These are phyloP conservation scores for Alternaria angustiovoidea DNA, from an alignment of 2,329 filamentous ascomycete genomes.

Conservation along the genomic window DNA sequence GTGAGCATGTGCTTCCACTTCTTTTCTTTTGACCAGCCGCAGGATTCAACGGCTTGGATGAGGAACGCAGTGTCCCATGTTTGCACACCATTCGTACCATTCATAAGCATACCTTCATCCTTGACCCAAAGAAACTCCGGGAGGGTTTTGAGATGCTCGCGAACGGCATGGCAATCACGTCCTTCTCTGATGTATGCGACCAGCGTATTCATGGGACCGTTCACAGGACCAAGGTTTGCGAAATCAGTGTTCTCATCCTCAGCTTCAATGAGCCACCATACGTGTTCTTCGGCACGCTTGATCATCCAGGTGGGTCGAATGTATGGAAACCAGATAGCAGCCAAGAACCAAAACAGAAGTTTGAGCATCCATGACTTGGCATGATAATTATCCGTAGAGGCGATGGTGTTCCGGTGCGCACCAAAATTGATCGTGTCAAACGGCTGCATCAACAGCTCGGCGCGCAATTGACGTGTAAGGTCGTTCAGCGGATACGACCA, in stretches of 20 bases:
- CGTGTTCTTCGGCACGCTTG: slow-evolving; percentile 79
- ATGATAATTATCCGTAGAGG: slow-evolving; percentile 84
- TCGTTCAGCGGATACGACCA: slow-evolving; percentile 81
- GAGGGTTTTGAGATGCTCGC: slow-evolving; percentile 79
- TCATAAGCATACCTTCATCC: slow-evolving; percentile 88
- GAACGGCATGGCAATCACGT: slow-evolving; percentile 73
- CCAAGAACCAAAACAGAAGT: slow-evolving; percentile 77
- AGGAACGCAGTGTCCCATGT: slow-evolving; percentile 94
- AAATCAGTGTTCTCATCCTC: slow-evolving; percentile 95
- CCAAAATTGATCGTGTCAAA: slow-evolving; percentile 81
- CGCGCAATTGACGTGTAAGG: slow-evolving; percentile 73
- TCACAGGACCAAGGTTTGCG: slow-evolving; percentile 86
- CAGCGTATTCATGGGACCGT: slow-evolving; percentile 87
- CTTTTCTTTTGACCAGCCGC: slow-evolving; percentile 77
- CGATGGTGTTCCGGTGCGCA: slow-evolving; percentile 82
- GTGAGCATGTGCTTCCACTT: slow-evolving; percentile 84
- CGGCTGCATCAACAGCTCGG: slow-evolving; percentile 83
- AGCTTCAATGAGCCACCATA: slow-evolving; percentile 82
- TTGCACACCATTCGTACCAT: slow-evolving; percentile 98
- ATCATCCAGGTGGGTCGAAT: slow-evolving; percentile 72
- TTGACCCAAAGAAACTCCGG: slow-evolving; percentile 93
- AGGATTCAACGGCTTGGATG: slow-evolving; percentile 82
- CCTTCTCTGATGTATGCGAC: slow-evolving; percentile 86
- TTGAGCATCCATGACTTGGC: slow-evolving; percentile 89
- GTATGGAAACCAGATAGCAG: slow-evolving; percentile 81